Percentiles rank a stretch among this genome's conserved stretches.
phyloP scores from a whole-genome alignment of 306 rosid genomes.

The Acacia crassicarpa region DNA sequence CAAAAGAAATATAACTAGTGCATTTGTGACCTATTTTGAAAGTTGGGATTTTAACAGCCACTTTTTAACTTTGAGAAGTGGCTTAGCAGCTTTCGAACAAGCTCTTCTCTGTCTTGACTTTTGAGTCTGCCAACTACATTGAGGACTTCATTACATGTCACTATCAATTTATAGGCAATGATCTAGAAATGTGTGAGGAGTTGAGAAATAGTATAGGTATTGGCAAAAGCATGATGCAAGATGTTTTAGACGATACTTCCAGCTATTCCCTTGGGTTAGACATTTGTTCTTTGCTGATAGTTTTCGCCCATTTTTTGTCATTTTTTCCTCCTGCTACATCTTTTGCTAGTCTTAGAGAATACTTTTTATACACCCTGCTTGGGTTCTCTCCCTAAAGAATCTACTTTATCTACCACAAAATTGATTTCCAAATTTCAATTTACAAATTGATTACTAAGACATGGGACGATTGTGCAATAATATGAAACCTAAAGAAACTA shows the following conservation, averaged over 20 bases:
- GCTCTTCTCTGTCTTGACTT: neutral
- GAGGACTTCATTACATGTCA: neutral
- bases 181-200: neutral
- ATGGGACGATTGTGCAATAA: constrained; percentile 12
- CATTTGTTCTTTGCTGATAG: neutral
- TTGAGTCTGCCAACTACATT: neutral
- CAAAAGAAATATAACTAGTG: neutral
- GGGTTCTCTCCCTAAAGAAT: constrained; percentile 16
- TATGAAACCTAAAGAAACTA: constrained; percentile 28
- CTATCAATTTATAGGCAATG: neutral
- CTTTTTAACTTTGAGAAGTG: neutral
- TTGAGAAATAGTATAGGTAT: neutral
- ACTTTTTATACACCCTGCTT: constrained; percentile 21
- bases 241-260: neutral
- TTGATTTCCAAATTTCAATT: neutral
- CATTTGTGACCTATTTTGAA: neutral
- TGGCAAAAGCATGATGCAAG: neutral
- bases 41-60: neutral
- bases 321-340: constrained; percentile 1
- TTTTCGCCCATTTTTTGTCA: neutral
- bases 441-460: constrained; percentile 17
- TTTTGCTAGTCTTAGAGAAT: constrained; percentile 5
- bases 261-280: neutral
- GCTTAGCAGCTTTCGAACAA: neutral
- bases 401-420: neutral